phyloP scores from a whole-genome alignment of 129 eudicot genomes.

The Artemisia tridentata region DNA sequence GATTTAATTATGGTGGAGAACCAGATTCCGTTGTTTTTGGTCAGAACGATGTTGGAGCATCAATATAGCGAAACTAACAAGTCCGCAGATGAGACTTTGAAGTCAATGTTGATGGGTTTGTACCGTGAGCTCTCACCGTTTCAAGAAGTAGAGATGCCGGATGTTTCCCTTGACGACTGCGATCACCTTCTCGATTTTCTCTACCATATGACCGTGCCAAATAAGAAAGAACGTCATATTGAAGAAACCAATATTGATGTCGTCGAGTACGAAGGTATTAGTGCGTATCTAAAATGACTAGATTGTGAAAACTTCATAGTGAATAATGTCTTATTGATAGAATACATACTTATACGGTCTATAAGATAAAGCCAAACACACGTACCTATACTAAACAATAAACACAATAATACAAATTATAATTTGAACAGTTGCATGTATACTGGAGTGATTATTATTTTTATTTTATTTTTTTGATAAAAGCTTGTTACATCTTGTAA shows the following conservation, averaged over 20 bases:
- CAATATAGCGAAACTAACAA: constrained; percentile 7
- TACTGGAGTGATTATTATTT: no score
- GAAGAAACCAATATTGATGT: constrained; percentile 26
- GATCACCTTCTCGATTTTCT: constrained; percentile 57
- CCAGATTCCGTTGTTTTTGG: constrained; percentile 56
- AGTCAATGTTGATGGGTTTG: constrained; percentile 39
- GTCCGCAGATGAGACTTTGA: constrained; percentile 31
- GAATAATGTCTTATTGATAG: no score
- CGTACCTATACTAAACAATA: no score
- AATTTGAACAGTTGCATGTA: no score
- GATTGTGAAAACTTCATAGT: no score
- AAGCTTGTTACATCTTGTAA: no score
- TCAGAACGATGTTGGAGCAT: constrained; percentile 41
- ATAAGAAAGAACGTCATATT: constrained; percentile 19
- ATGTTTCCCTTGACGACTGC: constrained; percentile 22
- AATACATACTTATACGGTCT: no score
- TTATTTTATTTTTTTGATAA: no score
- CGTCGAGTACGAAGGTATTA: constrained; percentile 26
- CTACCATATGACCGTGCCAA: constrained; percentile 48
- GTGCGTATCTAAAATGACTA: background rate
- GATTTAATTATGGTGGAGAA: constrained; percentile 74
- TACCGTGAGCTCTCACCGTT: constrained; percentile 51
- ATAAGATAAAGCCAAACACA: no score
- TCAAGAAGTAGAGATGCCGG: constrained; percentile 25
- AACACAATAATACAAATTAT: no score